These are phyloP conservation scores for Daldinia childiae DNA, from an alignment of 495 filamentous ascomycete species.

Conservation along the genomic window DNA sequence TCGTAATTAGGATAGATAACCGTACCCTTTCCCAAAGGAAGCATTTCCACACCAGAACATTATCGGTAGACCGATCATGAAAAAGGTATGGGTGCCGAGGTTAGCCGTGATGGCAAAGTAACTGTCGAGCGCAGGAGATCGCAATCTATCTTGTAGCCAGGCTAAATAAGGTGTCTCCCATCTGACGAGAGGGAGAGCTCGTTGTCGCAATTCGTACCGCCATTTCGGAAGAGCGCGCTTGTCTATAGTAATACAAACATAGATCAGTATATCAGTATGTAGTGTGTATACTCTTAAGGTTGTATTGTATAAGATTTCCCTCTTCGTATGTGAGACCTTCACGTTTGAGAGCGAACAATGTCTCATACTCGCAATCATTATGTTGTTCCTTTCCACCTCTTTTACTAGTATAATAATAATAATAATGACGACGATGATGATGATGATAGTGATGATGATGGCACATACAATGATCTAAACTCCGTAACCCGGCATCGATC, in stretches of 20 bases:
- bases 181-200: slow-evolving; percentile 84
- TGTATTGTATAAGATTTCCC: neutral
- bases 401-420: no score
- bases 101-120: slow-evolving; percentile 98
- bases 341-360: no score
- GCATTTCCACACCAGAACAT: slow-evolving; percentile 95
- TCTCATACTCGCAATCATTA: no score
- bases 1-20: slow-evolving; percentile 23
- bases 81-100: slow-evolving; percentile 97
- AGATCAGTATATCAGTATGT: slow-evolving; percentile 10
- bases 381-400: no score
- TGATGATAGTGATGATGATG: no score
- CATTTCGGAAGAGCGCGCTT: slow-evolving; percentile 83
- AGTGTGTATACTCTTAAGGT: neutral
- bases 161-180: slow-evolving; percentile 97
- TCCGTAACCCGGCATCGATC: slow-evolving; percentile 77
- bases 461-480: slow-evolving; percentile 77
- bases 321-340: slow-evolving; percentile 15
- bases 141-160: slow-evolving; percentile 76
- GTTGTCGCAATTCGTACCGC: slow-evolving; percentile 85
- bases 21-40: slow-evolving; percentile 82
- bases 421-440: no score
- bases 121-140: slow-evolving; percentile 84
- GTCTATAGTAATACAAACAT: slow-evolving; percentile 64
- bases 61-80: slow-evolving; percentile 92